These are phyloP conservation scores for Fonsecaea multimorphosa DNA, from an alignment of 2,329 filamentous ascomycete species.

Conservation along the genomic window DNA sequence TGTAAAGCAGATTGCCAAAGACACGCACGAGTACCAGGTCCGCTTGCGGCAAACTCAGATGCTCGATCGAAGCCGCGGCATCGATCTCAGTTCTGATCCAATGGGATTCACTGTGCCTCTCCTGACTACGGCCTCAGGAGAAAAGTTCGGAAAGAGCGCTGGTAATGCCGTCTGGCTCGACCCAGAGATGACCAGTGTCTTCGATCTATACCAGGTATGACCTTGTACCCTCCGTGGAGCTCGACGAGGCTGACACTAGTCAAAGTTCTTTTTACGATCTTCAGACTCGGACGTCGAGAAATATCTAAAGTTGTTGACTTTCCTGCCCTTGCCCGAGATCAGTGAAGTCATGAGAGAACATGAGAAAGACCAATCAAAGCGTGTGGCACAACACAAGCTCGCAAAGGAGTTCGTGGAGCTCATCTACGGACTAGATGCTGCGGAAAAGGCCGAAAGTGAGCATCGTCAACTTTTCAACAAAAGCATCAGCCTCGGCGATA, in stretches of 20 bases:
- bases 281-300: constrained; percentile 80
- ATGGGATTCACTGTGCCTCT: constrained; percentile 91
- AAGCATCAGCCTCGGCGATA: constrained; percentile 39
- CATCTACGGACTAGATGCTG: constrained; percentile 72
- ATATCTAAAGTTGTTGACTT: constrained; percentile 88
- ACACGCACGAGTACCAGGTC: constrained; percentile 53
- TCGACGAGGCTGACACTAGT: not conserved
- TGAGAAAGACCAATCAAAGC: constrained; percentile 68
- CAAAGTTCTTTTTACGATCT: constrained; percentile 82
- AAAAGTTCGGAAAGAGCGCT: constrained; percentile 93
- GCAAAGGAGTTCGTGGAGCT: constrained; percentile 82
- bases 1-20: constrained; percentile 73
- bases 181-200: constrained; percentile 75
- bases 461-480: constrained; percentile 57
- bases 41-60: constrained; percentile 31
- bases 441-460: constrained; percentile 65
- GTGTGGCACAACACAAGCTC: constrained; percentile 80
- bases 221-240: not conserved
- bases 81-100: constrained; percentile 55
- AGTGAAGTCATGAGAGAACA: constrained; percentile 71
- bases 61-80: constrained; percentile 23
- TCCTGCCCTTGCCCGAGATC: constrained; percentile 76
- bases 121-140: constrained; percentile 80
- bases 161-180: constrained; percentile 96
- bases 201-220: constrained; percentile 78